Conservation (phyloP, 805 yeast species). For the Schizosaccharomyces cryophilus region DNA sequence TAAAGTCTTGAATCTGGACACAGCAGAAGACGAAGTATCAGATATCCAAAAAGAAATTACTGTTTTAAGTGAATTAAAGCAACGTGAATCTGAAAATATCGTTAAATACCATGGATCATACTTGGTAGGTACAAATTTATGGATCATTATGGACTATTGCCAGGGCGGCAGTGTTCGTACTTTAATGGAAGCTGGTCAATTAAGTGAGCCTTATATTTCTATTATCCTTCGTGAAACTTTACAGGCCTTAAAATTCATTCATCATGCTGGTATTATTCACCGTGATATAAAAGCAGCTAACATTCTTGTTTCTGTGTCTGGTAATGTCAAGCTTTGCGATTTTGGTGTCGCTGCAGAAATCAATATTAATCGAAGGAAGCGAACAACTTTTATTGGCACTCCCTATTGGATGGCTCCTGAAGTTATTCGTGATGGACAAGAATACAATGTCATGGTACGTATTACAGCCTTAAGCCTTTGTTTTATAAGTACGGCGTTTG, state of each 20-base stretch:
- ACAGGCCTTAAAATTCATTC: constrained; percentile 57
- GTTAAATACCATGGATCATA: constrained; percentile 81
- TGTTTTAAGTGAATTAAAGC: constrained; percentile 56
- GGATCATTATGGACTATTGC: constrained; percentile 96
- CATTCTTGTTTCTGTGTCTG: constrained; percentile 67
- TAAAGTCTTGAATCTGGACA: constrained; percentile 74
- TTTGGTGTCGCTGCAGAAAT: constrained; percentile 95
- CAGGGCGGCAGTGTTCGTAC: constrained; percentile 91
- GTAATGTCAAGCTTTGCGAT: constrained; percentile 77
- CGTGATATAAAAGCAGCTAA: constrained; percentile 94
- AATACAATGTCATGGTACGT: constrained; percentile 25
- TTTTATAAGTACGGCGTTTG: background rate
- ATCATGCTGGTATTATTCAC: constrained; percentile 75
- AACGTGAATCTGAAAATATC: constrained; percentile 49
- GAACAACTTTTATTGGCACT: constrained; percentile 71
- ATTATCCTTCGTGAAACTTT: constrained; percentile 68
- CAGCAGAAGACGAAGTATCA: constrained; percentile 77
- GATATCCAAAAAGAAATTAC: constrained; percentile 88
- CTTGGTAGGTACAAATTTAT: constrained; percentile 64
- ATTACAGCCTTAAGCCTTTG: constrained; percentile 9
- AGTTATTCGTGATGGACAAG: constrained; percentile 21
- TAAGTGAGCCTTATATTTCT: constrained; percentile 64
- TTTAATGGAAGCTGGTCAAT: constrained; percentile 46
- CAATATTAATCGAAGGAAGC: constrained; percentile 43
- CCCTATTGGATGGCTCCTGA: constrained; percentile 37